Percentiles rank a stretch among this genome's conserved stretches.
Conservation (phyloP, 208 protist genomes). For the Leishmania tarentolae region DNA sequence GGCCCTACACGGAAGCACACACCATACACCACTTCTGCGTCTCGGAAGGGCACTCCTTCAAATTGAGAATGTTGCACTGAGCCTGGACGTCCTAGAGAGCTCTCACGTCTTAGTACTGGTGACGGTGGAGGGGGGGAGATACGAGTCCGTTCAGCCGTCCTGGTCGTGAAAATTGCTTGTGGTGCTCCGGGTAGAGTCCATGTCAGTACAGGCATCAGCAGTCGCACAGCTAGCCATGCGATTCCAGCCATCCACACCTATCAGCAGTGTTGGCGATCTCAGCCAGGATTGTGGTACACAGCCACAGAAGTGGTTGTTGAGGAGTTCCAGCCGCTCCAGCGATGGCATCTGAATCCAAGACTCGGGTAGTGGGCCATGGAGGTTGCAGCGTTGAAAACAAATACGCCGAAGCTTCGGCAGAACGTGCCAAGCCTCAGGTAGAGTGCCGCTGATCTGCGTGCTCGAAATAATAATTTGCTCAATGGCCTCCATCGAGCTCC, state of each 20-base stretch:
- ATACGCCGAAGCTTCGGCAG: neutral
- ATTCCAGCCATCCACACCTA: neutral
- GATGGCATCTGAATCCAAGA: neutral
- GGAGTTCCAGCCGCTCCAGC: neutral
- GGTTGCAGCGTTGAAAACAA: neutral
- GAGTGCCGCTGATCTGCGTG: neutral
- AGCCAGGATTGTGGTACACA: neutral
- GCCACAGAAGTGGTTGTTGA: neutral
- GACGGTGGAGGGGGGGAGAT: too few species aligned
- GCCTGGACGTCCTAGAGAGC: too few species aligned
- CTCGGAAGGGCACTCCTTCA: too few species aligned
- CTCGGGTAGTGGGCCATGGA: neutral
- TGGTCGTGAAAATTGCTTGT: too few species aligned
- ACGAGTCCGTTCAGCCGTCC: too few species aligned
- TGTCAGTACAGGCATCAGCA: neutral
- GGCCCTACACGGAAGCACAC: too few species aligned
- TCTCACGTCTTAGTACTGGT: too few species aligned
- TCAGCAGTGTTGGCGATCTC: neutral
- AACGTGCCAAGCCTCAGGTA: neutral
- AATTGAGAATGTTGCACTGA: too few species aligned
- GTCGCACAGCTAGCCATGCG: neutral
- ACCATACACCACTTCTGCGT: too few species aligned
- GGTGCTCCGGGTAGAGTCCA: too few species aligned
- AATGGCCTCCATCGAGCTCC: neutral
- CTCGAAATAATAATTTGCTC: neutral